Base-by-base conservation (phyloP, 306 rosid genomes). In the Inga laurina region DNA sequence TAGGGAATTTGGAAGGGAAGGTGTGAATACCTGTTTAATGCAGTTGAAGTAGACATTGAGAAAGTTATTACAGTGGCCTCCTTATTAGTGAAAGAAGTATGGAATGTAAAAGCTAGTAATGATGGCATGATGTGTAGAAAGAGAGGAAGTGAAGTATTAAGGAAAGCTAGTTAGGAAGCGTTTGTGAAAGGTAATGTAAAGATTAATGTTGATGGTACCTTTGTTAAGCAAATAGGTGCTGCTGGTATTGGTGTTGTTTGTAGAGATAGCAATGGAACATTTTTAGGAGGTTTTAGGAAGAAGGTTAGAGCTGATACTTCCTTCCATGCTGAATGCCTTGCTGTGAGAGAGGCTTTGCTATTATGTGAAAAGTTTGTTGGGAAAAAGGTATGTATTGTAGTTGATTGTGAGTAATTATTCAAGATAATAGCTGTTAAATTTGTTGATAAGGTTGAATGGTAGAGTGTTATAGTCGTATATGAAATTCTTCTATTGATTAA, bases 391-490 rank as follows among this genome's bases (percentile, higher is more conserved):
- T 48, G 16, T 12, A 48, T 48, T 12, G 52, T 2, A 48, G 5
- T 48, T 12, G 52, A 48, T 1, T 48, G 16, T 48, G 56, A 14
- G 21, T 7, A 49, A 4, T 11, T 49, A 4, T 49, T 49, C 21
- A 49, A 4, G 7, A 3, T 15, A 0, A 4, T 49, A 5, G 3
- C 1, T 49, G 7, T 5, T 14, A 49, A 11, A 49, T 3, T 21
- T 0, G 19, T 4, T 4, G 19, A 1, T 4, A 15, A 15, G 7
- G 11, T 21, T 3, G 64, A 56, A 2, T 56, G 64, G 30, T 30
- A n/a, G 18, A 4, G 64, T 8, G 1, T 2, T 7, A 0, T 7
- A 1, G 13, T 1, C 2, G 0, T 52, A 6, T 6, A 1, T 5
- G 59, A 56, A 19, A n/a, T 56, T 2, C n/a, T 56, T n/a, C 11